Conservation (phyloP, 2,329 filamentous ascomycete genomes). For the Monilinia laxa region DNA sequence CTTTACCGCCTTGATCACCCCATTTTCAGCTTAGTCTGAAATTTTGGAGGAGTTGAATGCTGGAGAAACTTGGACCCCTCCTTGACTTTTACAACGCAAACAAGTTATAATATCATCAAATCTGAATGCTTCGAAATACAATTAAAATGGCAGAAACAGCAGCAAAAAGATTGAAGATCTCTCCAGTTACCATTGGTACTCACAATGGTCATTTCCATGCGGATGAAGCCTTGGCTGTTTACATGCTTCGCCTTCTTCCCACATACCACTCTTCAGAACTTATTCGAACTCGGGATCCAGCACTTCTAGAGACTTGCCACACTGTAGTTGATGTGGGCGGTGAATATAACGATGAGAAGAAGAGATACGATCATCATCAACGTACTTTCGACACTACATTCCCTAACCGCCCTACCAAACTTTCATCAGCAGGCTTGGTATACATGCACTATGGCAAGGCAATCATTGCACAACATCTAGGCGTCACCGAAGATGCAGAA, state of each 20-base stretch:
- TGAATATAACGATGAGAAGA: conserved; percentile 73
- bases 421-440: conserved; percentile 89
- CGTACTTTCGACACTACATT: conserved; percentile 85
- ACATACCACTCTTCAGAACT: conserved; percentile 72
- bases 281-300: conserved; percentile 83
- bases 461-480: conserved; percentile 70
- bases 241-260: conserved; percentile 89
- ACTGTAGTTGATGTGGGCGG: conserved; percentile 98
- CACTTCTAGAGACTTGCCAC: conserved; percentile 76
- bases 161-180: conserved; percentile 82
- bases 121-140: conserved; percentile 48
- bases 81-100: conserved; percentile 7
- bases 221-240: conserved; percentile 94
- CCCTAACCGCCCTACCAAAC: conserved; percentile 79
- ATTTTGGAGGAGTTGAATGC: conserved; percentile 13
- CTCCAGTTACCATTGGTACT: conserved; percentile 65
- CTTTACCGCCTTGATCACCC: background rate
- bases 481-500: conserved; percentile 58
- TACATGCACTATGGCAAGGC: conserved; percentile 92
- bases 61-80: conserved; percentile 23
- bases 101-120: background rate
- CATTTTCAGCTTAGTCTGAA: background rate
- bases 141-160: conserved; percentile 66
- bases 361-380: conserved; percentile 97
- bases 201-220: conserved; percentile 99